Evolutionary conservation across 169 alveolate genomes (phyloP), one percentile per base, ranked within the genome.

Genomic region (Plasmodium vivax): DNA sequence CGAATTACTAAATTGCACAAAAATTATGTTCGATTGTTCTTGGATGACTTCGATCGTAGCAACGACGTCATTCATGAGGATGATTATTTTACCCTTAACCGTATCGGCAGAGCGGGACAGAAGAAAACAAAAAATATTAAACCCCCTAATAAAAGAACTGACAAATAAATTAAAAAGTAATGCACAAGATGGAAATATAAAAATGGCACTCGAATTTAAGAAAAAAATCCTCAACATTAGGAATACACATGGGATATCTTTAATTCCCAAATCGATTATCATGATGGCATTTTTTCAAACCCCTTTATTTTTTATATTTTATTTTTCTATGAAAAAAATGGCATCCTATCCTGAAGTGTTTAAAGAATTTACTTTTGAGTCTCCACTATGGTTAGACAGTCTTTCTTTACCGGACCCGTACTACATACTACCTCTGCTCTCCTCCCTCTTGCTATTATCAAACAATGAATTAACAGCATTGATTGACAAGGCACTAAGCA

Each of bases 331-430:
- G 83, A 92, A 94, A 85, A 91, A 92, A 92, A 95, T 96, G 27
- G 96, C 97, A 30, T 92, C 93, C 16, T 90, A 96, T 68, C 97
- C 97, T 38, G 93, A 87, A 36, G 43, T 82, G 38, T 83, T 94
- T 74, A 92, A 96, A 30, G 96, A 84, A n/a, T 96, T 96, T 84
- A 92, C 95, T 47, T 82, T 95, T 77, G 97, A 96, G 62, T 62
- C 95, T 14, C 95, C 96, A 9, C 47, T 96, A 58, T 96, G 97
- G 97, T 75, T 96, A 23, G 96, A 96, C 45, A 95, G 97, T 71
- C 93, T 96, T 56, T 92, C 96, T 4, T 92, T 96, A 38, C 97
- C 97, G 12, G 97, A 96, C 82, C 97, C 97, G 2, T 96, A 96
- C 77, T 96, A 84, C 54, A 91, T 95, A 19, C 82, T 96, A 75